phyloP scores from a whole-genome alignment of 352 stramenopile genomes.

The Hyaloperonospora brassicae region DNA sequence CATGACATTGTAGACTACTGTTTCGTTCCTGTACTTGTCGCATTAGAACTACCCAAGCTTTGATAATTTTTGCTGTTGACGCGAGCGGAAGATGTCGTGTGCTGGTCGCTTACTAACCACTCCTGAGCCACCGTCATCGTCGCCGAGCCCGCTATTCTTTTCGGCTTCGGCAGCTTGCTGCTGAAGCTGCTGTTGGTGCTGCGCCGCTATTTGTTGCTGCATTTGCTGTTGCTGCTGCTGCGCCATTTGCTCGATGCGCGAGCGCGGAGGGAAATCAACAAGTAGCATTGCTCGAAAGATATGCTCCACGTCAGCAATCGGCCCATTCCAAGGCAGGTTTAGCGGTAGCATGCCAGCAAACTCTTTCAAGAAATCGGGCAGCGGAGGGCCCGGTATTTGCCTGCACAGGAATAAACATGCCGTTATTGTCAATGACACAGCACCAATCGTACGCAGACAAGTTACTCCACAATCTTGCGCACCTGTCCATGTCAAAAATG shows the following conservation, averaged over 20 bases:
- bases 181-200: conserved; percentile 48
- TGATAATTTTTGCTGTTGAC: conserved; percentile 80
- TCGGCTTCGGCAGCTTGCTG: conserved; percentile 46
- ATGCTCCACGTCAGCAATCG: conserved; percentile 80
- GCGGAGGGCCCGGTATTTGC: conserved; percentile 58
- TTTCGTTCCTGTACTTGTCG: conserved; percentile 9
- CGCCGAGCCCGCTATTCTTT: conserved; percentile 32
- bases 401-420: conserved; percentile 11
- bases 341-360: conserved; percentile 77
- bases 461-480: conserved; percentile 3
- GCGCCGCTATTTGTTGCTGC: conserved; percentile 40
- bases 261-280: conserved; percentile 70
- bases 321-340: conserved; percentile 78
- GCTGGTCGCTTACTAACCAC: conserved; percentile 76
- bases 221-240: conserved; percentile 62
- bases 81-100: conserved; percentile 79
- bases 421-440: too few relatives aligned
- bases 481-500: conserved; percentile 41
- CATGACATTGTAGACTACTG: conserved; percentile 6
- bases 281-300: conserved; percentile 79
- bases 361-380: conserved; percentile 82
- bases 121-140: conserved; percentile 37
- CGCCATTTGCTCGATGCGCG: conserved; percentile 61
- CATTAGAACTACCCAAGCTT: conserved; percentile 47
- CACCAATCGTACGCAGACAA: not conserved